Base-by-base conservation (phyloP, 2,329 filamentous ascomycete species). In the Metarhizium sp. region DNA sequence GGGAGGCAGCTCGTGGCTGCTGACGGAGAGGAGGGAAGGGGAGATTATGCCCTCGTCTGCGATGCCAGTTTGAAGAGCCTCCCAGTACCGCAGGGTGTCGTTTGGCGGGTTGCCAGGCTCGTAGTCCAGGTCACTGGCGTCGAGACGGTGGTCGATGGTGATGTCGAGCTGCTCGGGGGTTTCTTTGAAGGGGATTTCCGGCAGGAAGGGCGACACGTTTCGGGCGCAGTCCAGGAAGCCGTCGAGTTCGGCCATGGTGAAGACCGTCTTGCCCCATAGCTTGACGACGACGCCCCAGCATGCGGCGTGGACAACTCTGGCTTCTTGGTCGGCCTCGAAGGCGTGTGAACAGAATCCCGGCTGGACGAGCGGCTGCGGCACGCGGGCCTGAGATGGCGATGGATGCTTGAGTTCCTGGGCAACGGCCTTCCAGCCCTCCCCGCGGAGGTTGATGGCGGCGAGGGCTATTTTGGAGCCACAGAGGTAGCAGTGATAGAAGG, bases 201-300 rank as follows among this genome's bases (percentile, higher is more conserved):
- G 56, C 34, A 58, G 29, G 30, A 58, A 58, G 14, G 54, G 56
- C 6, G 42, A 30, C 11, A 51, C 51, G 38, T 54, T 36, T 29
- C 54, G 56, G 14, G 54, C 54, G 42, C 54, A 54, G 48, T 56
- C 56, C n/a, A 58, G 10, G 48, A 58, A 58, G 43, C 54, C 48
- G 8, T 58, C 51, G 25, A 58, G 54, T 47, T 58, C 56, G n/a
- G 56, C 56, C 6, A 29, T 25, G 8, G 54, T 58, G 34, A 58
- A 56, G 16, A 32, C 30, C 1, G 20, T 25, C 13, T 25, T 29
- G 29, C 54, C 54, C 56, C 56, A 58, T 20, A 58, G 16, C n/a
- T 34, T 45, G 5, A 53, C 48, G n/a, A 53, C 54, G 42, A 58
- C 51, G 10, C 36, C 38, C 56, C 56, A 58, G 51, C 56, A 58